Base-by-base conservation (phyloP, 1,139 yeast genomes). In the Kluyveromyces marxianus region DNA sequence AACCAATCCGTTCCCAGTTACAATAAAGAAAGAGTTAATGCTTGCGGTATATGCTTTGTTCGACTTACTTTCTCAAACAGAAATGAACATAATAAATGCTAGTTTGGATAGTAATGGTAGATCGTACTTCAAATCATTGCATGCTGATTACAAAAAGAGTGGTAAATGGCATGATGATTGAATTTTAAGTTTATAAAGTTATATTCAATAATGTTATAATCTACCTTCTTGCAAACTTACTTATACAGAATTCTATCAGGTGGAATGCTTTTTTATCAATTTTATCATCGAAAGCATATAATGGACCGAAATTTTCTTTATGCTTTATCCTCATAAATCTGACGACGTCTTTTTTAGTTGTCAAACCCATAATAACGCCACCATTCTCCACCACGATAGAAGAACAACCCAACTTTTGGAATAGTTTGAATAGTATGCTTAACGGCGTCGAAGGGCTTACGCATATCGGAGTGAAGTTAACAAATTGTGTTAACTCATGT, bases 141-240 rank as follows among this genome's bases (percentile, higher is more conserved):
- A 84, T 56, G 76, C 77, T 4, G 88, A 83, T 51, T 92, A 88
- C 66, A 78, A 77, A 61, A 80, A 76, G 54, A 75, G 74, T 52
- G 96, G 96, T 46, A 87, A 84, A 63, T 90, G 97, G 97, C 79
- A 69, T 49, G 88, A 80, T 51, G 74, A 72, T 46, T 74, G 63
- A 50, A 24, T 33, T 7, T 7, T 33, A 24, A 24, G 7, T 5
- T 7, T 7, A 24, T 6, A 24, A 10, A n/a, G 24, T 10, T 14
- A n/a, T 5, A 33, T 5, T 33, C n/a, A 6, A 39, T n/a, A 14
- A 35, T 14, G 4, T 44, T 40, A 26, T 44, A 39, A 44, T 10
- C 47, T 53, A 29, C 49, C 56, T 14, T 47, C 51, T 6, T 46
- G 44, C 36, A 37, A 31, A 1, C 31, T 30, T 7, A 37, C 28